Conservation (phyloP, 768 basidiomycete species). For the Auriscalpium microsporum region DNA sequence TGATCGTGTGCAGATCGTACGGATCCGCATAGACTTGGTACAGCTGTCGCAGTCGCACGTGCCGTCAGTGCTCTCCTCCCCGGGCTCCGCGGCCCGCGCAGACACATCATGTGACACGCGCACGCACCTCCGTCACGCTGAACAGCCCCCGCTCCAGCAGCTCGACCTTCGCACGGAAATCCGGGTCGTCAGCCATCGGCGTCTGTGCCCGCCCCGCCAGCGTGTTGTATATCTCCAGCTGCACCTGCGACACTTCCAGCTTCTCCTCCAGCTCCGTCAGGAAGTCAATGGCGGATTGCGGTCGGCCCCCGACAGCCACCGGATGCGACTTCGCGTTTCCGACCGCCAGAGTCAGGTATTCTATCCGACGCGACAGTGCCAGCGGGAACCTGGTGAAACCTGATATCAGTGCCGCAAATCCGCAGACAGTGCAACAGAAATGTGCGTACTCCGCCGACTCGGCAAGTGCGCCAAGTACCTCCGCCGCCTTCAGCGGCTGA, state of each 20-base stretch:
- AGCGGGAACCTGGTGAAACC: conserved; percentile 47
- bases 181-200: conserved; percentile 29
- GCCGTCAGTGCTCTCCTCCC: not conserved
- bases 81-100: too few relatives aligned
- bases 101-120: not conserved
- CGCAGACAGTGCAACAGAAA: not conserved
- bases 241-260: conserved; percentile 93
- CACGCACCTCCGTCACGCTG: conserved; percentile 75
- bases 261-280: conserved; percentile 94
- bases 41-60: conserved; percentile 40
- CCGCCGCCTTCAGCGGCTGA: conserved; percentile 80
- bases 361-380: conserved; percentile 65
- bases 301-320: conserved; percentile 62
- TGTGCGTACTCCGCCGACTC: conserved; percentile 70
- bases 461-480: conserved; percentile 74
- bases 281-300: conserved; percentile 91
- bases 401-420: not conserved
- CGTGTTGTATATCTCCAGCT: conserved; percentile 78
- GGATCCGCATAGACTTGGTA: conserved; percentile 85
- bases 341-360: conserved; percentile 90
- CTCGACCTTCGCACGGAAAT: conserved; percentile 55
- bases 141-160: conserved; percentile 53
- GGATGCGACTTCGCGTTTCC: conserved; percentile 96
- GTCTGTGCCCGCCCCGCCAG: conserved; percentile 55
- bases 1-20: conserved; percentile 74